These are phyloP conservation scores for Pseudogymnoascus sp. DNA, from an alignment of 2,329 filamentous ascomycete genomes.

Conservation along the genomic window DNA sequence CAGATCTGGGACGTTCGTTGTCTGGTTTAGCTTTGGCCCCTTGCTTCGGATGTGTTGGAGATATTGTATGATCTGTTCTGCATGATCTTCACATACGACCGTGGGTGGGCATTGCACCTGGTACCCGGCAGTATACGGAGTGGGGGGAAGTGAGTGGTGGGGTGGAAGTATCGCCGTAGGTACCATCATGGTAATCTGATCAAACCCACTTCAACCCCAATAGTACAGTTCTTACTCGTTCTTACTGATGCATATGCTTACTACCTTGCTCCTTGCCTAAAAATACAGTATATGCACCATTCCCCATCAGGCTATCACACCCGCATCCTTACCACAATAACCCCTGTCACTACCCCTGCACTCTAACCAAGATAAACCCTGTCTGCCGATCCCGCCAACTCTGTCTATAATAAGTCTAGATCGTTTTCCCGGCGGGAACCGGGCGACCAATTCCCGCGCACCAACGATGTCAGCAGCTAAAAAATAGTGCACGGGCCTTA, in stretches of 20 bases:
- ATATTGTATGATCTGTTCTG: slow-evolving; percentile 1
- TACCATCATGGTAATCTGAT: background rate
- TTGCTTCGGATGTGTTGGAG: background rate
- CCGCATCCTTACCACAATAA: background rate
- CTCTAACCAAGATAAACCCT: background rate
- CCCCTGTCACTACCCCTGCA: background rate
- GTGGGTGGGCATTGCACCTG: background rate
- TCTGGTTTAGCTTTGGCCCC: background rate
- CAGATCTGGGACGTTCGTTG: background rate
- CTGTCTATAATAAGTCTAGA: background rate
- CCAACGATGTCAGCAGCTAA: background rate
- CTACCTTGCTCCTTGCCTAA: background rate
- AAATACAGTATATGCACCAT: background rate
- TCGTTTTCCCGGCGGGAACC: background rate
- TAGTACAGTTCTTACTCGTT: background rate
- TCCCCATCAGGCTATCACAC: background rate
- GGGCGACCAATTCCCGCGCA: background rate
- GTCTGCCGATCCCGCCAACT: background rate
- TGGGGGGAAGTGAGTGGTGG: background rate
- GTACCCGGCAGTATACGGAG: background rate
- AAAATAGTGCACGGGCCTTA: background rate
- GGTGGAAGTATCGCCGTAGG: background rate
- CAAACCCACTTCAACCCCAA: background rate
- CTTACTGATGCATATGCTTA: background rate
- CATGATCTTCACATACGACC: background rate